These are phyloP conservation scores for Phytopythium sindhum DNA, from an alignment of 352 stramenopile species.

Conservation along the genomic window DNA sequence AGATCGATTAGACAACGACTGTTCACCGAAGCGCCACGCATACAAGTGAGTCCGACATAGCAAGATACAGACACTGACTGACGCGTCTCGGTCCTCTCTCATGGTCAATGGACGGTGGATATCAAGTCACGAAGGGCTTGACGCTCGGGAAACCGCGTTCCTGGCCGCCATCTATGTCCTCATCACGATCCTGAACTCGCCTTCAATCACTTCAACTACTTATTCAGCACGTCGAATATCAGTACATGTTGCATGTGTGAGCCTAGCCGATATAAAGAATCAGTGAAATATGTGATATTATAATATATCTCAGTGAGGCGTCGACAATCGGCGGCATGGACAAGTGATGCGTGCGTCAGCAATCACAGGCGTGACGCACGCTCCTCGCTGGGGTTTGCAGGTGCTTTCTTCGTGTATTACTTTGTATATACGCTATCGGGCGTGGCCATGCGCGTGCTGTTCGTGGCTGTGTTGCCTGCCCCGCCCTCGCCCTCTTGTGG, in stretches of 20 bases:
- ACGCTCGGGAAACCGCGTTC: not conserved
- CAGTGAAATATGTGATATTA: not conserved
- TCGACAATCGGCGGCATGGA: not conserved
- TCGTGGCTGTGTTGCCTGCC: not conserved
- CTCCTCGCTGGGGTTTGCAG: not conserved
- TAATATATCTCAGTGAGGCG: not conserved
- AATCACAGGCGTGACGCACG: not conserved
- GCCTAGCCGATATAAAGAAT: not conserved
- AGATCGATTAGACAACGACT: not conserved
- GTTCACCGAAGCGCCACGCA: conserved; percentile 4
- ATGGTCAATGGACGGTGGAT: not conserved
- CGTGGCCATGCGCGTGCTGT: not conserved
- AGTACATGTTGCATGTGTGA: not conserved
- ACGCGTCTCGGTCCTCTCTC: not conserved
- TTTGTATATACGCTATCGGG: conserved; percentile 1
- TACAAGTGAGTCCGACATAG: not conserved
- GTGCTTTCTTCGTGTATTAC: not conserved
- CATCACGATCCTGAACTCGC: not conserved
- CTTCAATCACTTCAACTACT: not conserved
- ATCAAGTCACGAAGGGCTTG: not conserved
- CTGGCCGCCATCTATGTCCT: not conserved
- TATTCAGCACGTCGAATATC: not conserved
- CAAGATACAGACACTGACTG: not conserved
- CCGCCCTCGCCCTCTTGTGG: not conserved
- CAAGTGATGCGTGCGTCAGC: not conserved